phyloP scores from a whole-genome alignment of 805 yeast genomes.

The Candida tammaniensis region DNA sequence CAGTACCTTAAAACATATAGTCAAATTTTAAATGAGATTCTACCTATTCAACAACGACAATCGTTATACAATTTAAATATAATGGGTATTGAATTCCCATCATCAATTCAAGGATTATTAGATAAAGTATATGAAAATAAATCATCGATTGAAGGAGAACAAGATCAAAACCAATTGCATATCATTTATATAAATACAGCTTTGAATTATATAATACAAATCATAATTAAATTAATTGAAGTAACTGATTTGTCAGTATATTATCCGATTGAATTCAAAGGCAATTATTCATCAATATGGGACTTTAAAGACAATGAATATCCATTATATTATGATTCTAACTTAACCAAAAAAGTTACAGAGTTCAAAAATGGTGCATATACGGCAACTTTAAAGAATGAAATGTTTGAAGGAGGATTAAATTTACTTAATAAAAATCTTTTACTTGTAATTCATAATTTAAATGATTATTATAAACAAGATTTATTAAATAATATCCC shows the following conservation, averaged over 20 bases:
- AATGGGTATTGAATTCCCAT: conserved; percentile 35
- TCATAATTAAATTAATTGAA: conserved; percentile 22
- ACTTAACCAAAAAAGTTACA: conserved; percentile 17
- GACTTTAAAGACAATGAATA: conserved; percentile 21
- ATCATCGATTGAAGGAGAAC: conserved; percentile 6
- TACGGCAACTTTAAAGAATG: conserved; percentile 14
- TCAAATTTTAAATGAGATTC: conserved; percentile 19
- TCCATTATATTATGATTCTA: conserved; percentile 28
- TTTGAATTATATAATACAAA: conserved; percentile 26
- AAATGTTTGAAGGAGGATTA: conserved; percentile 32
- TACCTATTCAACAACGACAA: conserved; percentile 24
- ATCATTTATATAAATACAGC: conserved; percentile 32
- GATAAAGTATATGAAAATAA: conserved; percentile 26
- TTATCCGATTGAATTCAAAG: conserved; percentile 25
- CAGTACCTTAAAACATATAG: conserved; percentile 19
- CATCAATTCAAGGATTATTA: conserved; percentile 27
- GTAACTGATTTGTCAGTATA: conserved; percentile 24
- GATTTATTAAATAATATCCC: conserved; percentile 23
- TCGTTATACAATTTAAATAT: conserved; percentile 26
- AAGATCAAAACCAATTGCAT: conserved; percentile 11
- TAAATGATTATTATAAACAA: conserved; percentile 14
- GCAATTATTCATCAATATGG: conserved; percentile 19
- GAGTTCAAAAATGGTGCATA: conserved; percentile 11
- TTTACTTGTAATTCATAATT: conserved; percentile 20
- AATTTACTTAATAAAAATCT: conserved; percentile 30